A percentile compares a stretch with the other conserved stretches of the same genome.
Conservation (phyloP, 2,329 filamentous ascomycete species). For the Metarhizium brunneum region DNA sequence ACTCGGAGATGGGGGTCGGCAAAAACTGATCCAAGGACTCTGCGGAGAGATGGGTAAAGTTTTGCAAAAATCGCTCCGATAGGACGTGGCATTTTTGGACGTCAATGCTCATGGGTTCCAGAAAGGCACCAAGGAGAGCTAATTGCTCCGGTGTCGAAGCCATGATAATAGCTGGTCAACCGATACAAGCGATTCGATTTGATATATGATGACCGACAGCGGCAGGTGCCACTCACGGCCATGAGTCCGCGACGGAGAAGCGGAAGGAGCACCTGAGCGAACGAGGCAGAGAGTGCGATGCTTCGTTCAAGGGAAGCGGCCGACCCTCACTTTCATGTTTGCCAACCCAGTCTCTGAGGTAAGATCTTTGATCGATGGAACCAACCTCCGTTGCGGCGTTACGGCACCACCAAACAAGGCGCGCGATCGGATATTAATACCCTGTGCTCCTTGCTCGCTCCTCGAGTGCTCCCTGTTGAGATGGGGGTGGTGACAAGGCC, state of each 20-base stretch:
- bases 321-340: not conserved
- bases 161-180: conserved; percentile 1
- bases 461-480: not conserved
- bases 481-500: not conserved
- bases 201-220: too few species aligned
- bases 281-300: not conserved
- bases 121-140: conserved; percentile 30
- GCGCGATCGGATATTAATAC: not conserved
- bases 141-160: conserved; percentile 3
- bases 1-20: conserved; percentile 51
- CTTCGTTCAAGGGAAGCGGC: not conserved
- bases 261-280: not conserved
- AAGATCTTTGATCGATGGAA: not conserved
- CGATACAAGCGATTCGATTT: not conserved
- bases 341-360: not conserved
- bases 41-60: conserved; percentile 41
- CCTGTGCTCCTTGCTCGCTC: not conserved
- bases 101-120: conserved; percentile 42
- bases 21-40: conserved; percentile 48
- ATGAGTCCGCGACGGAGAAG: not conserved
- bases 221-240: not conserved
- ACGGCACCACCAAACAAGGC: not conserved
- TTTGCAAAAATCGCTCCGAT: conserved; percentile 35
- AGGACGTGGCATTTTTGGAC: conserved; percentile 34
- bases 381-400: not conserved